A percentile compares a stretch with the other conserved stretches of the same genome.
phyloP scores from a whole-genome alignment of 768 basidiomycete species.

The Mycena pura region DNA sequence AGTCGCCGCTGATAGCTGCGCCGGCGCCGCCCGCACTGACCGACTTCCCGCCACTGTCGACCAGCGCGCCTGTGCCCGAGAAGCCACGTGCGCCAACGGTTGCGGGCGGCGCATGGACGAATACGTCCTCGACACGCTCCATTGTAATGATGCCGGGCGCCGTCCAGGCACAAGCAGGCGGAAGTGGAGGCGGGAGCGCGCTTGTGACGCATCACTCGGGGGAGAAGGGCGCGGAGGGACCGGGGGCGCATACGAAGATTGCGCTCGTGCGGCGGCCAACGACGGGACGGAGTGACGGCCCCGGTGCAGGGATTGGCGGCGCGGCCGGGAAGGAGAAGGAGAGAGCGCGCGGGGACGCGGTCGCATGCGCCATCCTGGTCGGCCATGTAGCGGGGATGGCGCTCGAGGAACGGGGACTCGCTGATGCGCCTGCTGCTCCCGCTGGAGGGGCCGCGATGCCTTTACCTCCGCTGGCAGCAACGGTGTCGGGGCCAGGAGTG shows the following conservation, averaged over 20 bases:
- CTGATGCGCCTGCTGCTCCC: no score
- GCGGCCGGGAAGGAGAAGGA: conserved; percentile 16
- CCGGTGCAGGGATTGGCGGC: neutral
- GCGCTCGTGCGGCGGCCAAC: conserved; percentile 19
- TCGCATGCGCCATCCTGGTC: conserved; percentile 18
- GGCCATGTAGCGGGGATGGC: conserved; percentile 20
- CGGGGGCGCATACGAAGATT: conserved; percentile 4
- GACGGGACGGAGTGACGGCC: conserved; percentile 3
- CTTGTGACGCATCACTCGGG: neutral
- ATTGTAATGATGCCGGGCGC: conserved; percentile 48
- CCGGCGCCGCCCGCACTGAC: conserved; percentile 44
- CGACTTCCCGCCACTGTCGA: conserved; percentile 76
- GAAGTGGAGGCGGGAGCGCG: conserved; percentile 35
- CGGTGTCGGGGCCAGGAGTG: neutral
- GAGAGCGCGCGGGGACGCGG: conserved; percentile 11
- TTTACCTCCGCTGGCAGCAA: neutral
- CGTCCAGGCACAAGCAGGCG: conserved; percentile 31
- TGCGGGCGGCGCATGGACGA: conserved; percentile 78
- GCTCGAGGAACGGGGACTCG: conserved; percentile 13
- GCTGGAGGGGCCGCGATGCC: neutral
- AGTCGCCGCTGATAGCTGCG: neutral
- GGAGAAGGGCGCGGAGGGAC: neutral
- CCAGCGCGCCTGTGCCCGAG: conserved; percentile 49
- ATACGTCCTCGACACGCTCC: conserved; percentile 56
- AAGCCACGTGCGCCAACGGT: conserved; percentile 57